Evolutionary conservation across 129 eudicot genomes (phyloP).

Genomic region (Tagetes patula): DNA sequence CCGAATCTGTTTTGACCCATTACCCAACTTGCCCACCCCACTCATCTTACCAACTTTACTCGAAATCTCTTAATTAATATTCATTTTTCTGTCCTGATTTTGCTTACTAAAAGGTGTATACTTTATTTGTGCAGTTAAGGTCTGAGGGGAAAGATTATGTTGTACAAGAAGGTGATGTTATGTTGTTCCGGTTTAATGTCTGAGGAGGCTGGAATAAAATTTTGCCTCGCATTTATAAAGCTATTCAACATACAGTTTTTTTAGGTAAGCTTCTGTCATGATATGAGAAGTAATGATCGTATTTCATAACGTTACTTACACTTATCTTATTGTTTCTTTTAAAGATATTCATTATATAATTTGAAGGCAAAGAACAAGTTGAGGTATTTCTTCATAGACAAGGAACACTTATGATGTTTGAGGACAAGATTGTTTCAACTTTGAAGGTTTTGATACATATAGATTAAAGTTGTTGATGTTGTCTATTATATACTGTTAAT

Average conservation of each 20-base stretch:
- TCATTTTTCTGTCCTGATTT: neutral
- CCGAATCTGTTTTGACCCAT: neutral
- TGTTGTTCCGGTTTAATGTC: slow-evolving; percentile 91
- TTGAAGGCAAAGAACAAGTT: slow-evolving; percentile 11
- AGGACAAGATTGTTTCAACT: neutral
- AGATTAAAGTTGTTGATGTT: slow-evolving; percentile 25
- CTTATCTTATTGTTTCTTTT: neutral
- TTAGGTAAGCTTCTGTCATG: slow-evolving; percentile 23
- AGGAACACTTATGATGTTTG: slow-evolving; percentile 21
- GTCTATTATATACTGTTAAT: slow-evolving; percentile 16
- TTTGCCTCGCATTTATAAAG: slow-evolving; percentile 2
- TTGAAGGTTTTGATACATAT: neutral
- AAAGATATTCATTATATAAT: neutral
- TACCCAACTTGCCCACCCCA: neutral
- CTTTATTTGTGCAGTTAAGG: slow-evolving; percentile 63
- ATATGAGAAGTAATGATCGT: neutral
- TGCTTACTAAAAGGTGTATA: slow-evolving; percentile 13
- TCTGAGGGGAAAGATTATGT: slow-evolving; percentile 93
- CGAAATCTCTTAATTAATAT: neutral
- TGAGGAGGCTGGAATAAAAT: slow-evolving; percentile 29
- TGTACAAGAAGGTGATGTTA: slow-evolving; percentile 94
- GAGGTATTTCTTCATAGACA: slow-evolving; percentile 13
- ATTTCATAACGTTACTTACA: neutral
- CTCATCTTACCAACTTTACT: neutral
- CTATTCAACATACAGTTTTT: neutral